A percentile compares a stretch with the other conserved stretches of the same genome.
Evolutionary conservation across 2,329 filamentous ascomycete genomes (phyloP).

Genomic region (Zasmidium citrigriseum): DNA sequence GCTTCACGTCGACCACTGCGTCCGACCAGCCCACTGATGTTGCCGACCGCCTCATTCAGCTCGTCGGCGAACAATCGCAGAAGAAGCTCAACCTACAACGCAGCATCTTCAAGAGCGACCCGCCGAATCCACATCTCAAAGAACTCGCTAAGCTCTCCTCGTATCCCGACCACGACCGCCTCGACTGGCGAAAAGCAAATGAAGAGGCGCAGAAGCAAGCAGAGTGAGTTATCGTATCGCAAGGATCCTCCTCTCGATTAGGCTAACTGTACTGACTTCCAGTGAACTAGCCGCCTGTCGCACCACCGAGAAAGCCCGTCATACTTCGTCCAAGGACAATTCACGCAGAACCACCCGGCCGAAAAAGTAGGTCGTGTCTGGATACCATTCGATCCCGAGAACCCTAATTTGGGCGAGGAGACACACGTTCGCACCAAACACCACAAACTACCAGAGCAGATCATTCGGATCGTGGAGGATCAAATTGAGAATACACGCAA

Average conservation of each 20-base stretch:
- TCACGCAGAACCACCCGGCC: background rate
- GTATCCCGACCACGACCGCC: background rate
- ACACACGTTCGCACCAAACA: background rate
- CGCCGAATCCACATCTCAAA: background rate
- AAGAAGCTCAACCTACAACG: background rate
- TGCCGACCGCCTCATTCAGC: background rate
- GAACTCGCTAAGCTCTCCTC: slow-evolving; percentile 2
- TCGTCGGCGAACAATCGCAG: background rate
- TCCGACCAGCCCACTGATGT: background rate
- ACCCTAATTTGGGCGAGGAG: background rate
- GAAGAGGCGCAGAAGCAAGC: background rate
- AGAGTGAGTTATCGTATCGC: background rate
- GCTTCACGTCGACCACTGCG: background rate
- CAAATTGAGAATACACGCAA: background rate
- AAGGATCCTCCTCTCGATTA: background rate
- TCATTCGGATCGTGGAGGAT: background rate
- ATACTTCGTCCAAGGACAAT: slow-evolving; percentile 1
- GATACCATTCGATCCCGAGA: slow-evolving; percentile 3
- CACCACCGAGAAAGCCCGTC: background rate
- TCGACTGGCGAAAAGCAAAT: background rate
- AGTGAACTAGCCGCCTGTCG: background rate
- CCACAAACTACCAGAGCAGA: background rate
- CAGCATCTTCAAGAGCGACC: background rate
- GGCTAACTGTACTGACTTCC: background rate
- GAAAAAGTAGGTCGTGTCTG: slow-evolving; percentile 7